Conservation (phyloP, 1,139 yeast genomes). For the Taphrina betulina region DNA sequence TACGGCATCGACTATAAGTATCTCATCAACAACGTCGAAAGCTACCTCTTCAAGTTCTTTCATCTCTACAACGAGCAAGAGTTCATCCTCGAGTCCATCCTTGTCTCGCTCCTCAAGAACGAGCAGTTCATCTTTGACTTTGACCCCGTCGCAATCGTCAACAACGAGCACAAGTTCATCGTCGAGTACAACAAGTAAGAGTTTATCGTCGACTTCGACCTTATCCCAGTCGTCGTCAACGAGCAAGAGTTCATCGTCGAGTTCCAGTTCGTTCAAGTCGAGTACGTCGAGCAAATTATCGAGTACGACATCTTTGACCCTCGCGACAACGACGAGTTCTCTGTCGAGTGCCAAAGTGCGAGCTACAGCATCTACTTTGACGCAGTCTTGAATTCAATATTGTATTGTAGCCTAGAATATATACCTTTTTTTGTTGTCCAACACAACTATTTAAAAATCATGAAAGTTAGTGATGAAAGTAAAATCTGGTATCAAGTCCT, state of each 20-base stretch:
- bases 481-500: no score
- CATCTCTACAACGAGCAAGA: not conserved
- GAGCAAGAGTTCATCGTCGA: not conserved
- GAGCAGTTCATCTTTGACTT: not conserved
- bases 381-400: no score
- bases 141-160: constrained; percentile 7
- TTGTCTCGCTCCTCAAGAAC: not conserved
- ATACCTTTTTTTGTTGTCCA: no score
- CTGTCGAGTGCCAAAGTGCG: no score
- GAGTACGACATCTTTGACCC: no score
- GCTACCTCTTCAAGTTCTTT: not conserved
- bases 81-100: not conserved
- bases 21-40: not conserved
- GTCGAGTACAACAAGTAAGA: not conserved
- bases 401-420: no score
- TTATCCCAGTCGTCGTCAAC: not conserved
- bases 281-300: no score
- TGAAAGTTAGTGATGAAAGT: no score
- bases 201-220: not conserved
- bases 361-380: no score
- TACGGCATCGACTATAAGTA: not conserved
- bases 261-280: no score
- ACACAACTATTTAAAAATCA: no score
- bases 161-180: not conserved
- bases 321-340: no score